Base-by-base conservation (phyloP, 768 basidiomycete species). In the Auricularia heimuer region DNA sequence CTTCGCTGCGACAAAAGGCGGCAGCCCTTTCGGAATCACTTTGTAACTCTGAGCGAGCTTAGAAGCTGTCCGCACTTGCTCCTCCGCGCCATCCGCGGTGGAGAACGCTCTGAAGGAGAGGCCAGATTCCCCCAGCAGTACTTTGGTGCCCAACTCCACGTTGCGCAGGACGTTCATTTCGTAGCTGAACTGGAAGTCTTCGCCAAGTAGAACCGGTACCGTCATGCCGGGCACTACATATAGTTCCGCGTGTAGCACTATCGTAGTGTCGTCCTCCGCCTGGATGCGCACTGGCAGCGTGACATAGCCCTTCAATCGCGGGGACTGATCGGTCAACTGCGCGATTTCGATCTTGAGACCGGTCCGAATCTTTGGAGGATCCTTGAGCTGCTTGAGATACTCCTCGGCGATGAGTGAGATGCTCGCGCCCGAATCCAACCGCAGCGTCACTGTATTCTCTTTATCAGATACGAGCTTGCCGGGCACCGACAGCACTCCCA, bases 201-300 rank as follows among this genome's bases (percentile, higher is more conserved):
- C 75, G 3, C 75, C 75, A 6, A 77, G 63, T 56, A 77, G 73
- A 36, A 77, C 70, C 0, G 71, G 71, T 0, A 72, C 71, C 0
- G 71, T 64, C 74, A 75, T 75, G 16, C 70, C 71, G 21, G 70
- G 70, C 7, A 75, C 71, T 8, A 51, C 47, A 18, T 51, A 51
- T 16, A 51, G 47, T 21, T 51, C 47, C 16, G 47, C 47, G 47
- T 51, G 47, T 11, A 51, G 16, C 4, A 16, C 18, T 8, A 51
- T 8, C 10, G 16, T 18, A 4, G 10, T 18, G 7, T 16, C 47
- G 14, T 63, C 56, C 18, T 4, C n/a, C 1, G 67, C 35, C 2
- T 3, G n/a, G 1, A 65, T 42, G 39, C 44, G 69, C 16, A 73
- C 37, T 0, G 67, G 67, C 3, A 71, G 33, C 7, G 33, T 39